Evolutionary conservation across 2,329 filamentous ascomycete species (phyloP).

Genomic region (Sporothrix protearum): DNA sequence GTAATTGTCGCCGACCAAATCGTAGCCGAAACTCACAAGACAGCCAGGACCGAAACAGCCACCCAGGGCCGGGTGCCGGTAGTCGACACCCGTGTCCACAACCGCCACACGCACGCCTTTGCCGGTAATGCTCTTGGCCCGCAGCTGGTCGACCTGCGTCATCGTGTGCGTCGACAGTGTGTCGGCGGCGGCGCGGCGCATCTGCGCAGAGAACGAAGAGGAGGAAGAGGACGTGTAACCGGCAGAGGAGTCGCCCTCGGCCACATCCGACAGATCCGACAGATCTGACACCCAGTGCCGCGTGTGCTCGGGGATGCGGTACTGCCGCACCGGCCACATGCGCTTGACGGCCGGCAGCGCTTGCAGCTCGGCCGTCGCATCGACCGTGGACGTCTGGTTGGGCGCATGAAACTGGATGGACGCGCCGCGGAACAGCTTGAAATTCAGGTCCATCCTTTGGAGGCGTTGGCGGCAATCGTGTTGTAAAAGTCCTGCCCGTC

Average conservation of each 20-base stretch:
- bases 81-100: constrained; percentile 46
- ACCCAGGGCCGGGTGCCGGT: constrained; percentile 36
- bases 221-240: too few relatives aligned
- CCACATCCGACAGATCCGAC: too few relatives aligned
- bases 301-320: constrained; percentile 44
- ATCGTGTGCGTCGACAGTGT: constrained; percentile 51
- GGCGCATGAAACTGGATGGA: constrained; percentile 52
- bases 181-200: constrained; percentile 37
- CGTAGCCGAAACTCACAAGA: constrained; percentile 26
- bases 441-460: constrained; percentile 49
- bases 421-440: constrained; percentile 52
- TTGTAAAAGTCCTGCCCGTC: constrained; percentile 42
- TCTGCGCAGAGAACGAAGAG: constrained; percentile 30
- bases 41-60: constrained; percentile 31
- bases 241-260: constrained; percentile 31
- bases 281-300: constrained; percentile 43
- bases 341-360: constrained; percentile 46
- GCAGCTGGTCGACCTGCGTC: constrained; percentile 55
- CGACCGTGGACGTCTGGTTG: constrained; percentile 40
- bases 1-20: constrained; percentile 36
- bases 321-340: constrained; percentile 48
- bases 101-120: constrained; percentile 52
- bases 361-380: constrained; percentile 42
- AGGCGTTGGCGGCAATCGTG: constrained; percentile 40
- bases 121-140: constrained; percentile 47